Evolutionary conservation across 495 filamentous ascomycete species (phyloP).

Genomic region (Thozetella sp.): DNA sequence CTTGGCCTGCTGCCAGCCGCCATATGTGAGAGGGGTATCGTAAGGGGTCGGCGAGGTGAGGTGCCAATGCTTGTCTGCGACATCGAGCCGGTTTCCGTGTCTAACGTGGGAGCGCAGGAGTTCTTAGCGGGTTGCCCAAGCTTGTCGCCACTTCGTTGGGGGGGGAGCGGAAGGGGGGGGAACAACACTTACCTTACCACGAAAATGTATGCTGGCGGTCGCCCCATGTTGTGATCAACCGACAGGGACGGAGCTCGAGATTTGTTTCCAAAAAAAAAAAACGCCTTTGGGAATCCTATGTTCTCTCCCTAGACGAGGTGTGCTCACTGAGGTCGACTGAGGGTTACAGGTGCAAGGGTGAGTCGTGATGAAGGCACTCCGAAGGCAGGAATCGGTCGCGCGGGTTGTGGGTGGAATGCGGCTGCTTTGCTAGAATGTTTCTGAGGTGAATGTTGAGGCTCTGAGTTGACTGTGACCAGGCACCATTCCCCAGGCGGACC

Average conservation of each 20-base stretch:
- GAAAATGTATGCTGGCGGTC: conserved; percentile 60
- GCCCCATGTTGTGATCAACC: conserved; percentile 37
- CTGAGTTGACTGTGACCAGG: too few relatives aligned
- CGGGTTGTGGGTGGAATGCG: too few relatives aligned
- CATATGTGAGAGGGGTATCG: conserved; percentile 93
- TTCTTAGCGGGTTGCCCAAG: not conserved
- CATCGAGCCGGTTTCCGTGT: conserved; percentile 91
- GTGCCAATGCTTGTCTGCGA: conserved; percentile 93
- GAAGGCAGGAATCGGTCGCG: too few relatives aligned
- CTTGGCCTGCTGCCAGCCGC: conserved; percentile 86
- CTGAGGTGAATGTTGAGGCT: not conserved
- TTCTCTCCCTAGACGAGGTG: too few relatives aligned
- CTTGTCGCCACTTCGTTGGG: not conserved
- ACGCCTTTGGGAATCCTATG: too few relatives aligned
- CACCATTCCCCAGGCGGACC: too few relatives aligned
- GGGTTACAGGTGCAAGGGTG: too few relatives aligned
- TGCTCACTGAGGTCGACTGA: too few relatives aligned
- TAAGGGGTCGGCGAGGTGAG: conserved; percentile 93
- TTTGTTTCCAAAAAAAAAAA: too few relatives aligned
- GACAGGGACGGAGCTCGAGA: too few relatives aligned
- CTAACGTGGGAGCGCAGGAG: conserved; percentile 42
- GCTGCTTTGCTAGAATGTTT: too few relatives aligned
- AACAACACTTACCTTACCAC: conserved; percentile 69
- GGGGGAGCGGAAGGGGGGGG: not conserved
- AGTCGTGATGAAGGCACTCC: too few relatives aligned